Evolutionary conservation across 805 yeast genomes (phyloP), one percentile per base, ranked within the genome.

Genomic region (Grigorovia jiainica): DNA sequence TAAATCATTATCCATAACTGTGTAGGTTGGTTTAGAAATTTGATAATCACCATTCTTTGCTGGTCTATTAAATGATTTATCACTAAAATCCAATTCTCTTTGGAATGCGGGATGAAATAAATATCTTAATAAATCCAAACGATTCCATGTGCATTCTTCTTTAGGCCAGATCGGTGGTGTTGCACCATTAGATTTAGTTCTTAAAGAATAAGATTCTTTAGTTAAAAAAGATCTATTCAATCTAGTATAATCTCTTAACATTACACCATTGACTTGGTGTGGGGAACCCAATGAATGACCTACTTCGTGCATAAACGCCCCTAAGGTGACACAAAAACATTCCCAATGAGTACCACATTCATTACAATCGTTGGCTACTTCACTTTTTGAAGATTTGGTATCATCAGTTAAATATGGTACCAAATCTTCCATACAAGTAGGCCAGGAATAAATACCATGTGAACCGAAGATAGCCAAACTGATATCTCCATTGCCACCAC

Each of bases 221-320:
- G 95, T 77, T 65, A 81, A 68, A 55, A 87, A 92, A 9, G 86
- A 76, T 44, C 97, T 71, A 60, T 87, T 83, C 71, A 87, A 75
- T 44, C 80, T 76, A 17, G 79, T 69, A 57, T 89, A 92, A 44
- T 83, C 95, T 44, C 97, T 70, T 31, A 87, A 64, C 97, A 90
- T 92, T 21, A 90, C 82, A 16, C 97, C 97, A 49, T 72, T 67
- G 11, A 79, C 83, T 60, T 87, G 92, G 63, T 90, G 97, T 0
- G 97, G 97, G 48, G 90, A 83, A 0, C 96, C 95, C 34, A 90
- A 67, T 21, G 77, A 65, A 59, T 90, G 97, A 1, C 98, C 97
- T 40, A 90, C 81, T 58, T 90, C 97, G 61, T 90, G 97, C 82
- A 89, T 71, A 52, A 87, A 89, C 0, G 97, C 97, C 36, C 98